Conservation (phyloP, 306 rosid genomes). For the Spatholobus suberectus region DNA sequence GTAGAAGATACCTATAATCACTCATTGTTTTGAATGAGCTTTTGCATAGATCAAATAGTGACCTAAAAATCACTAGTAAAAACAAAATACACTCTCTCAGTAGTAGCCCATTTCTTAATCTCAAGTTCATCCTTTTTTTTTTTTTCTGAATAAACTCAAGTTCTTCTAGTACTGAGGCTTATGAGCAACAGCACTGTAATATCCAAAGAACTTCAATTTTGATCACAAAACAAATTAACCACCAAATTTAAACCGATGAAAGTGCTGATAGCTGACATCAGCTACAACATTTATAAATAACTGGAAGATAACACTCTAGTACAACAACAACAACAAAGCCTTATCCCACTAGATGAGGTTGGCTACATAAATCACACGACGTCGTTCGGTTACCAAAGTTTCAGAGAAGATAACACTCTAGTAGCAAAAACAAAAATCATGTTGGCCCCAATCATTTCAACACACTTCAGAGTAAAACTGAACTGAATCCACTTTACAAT, state of each 20-base stretch:
- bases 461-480: slow-evolving; percentile 16
- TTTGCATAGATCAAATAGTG: slow-evolving; percentile 4
- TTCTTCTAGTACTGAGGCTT: slow-evolving; percentile 17
- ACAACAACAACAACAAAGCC: too few species aligned
- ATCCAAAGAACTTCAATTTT: slow-evolving; percentile 23
- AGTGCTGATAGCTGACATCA: not conserved
- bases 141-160: too few species aligned
- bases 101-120: slow-evolving; percentile 9
- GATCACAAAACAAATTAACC: not conserved
- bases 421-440: not conserved
- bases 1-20: not conserved
- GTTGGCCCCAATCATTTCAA: slow-evolving; percentile 23
- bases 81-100: not conserved
- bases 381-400: too few species aligned
- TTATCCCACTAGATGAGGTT: too few species aligned
- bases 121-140: too few species aligned
- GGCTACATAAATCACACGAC: too few species aligned
- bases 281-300: slow-evolving; percentile 1
- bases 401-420: too few species aligned
- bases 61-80: not conserved
- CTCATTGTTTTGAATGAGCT: slow-evolving; percentile 5
- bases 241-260: slow-evolving; percentile 3
- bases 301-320: not conserved
- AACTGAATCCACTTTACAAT: not conserved
- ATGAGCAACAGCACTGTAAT: slow-evolving; percentile 1